Conservation (phyloP, 495 filamentous ascomycete species). For the Hyaloscypha finlandica region DNA sequence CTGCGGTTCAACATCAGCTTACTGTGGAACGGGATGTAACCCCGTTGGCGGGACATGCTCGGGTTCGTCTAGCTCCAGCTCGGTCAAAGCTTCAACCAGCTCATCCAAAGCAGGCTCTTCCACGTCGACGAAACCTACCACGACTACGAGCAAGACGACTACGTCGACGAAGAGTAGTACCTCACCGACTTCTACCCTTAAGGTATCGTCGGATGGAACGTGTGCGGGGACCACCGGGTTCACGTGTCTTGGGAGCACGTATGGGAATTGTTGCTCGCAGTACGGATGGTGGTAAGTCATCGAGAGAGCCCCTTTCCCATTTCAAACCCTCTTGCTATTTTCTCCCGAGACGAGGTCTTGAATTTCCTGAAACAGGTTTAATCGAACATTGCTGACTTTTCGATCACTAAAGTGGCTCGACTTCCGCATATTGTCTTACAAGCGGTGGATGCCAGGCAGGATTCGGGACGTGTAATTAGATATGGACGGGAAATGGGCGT, state of each 20-base stretch:
- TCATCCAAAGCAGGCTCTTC: slow-evolving; percentile 10
- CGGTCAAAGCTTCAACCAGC: neutral
- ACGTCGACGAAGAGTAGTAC: slow-evolving; percentile 3
- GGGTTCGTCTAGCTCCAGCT: neutral
- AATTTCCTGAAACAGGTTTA: neutral
- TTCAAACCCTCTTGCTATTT: too few relatives aligned
- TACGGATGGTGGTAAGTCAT: neutral
- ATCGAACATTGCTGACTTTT: slow-evolving; percentile 3
- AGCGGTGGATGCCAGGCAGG: neutral
- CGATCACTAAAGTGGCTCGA: neutral
- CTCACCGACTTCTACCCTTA: neutral
- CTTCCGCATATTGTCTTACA: neutral
- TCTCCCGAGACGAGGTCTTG: too few relatives aligned
- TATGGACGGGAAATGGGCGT: neutral
- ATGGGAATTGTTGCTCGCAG: slow-evolving; percentile 19
- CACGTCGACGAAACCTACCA: slow-evolving; percentile 12
- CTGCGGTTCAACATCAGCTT: slow-evolving; percentile 37
- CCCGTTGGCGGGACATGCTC: slow-evolving; percentile 29
- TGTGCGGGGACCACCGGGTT: slow-evolving; percentile 10
- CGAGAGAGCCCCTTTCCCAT: too few relatives aligned
- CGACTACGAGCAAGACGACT: slow-evolving; percentile 8
- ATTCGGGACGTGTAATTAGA: neutral
- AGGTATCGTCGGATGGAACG: slow-evolving; percentile 10
- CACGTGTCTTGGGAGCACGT: slow-evolving; percentile 18
- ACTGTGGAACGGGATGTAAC: slow-evolving; percentile 43